These are phyloP conservation scores for Adansonia grandidieri DNA, from an alignment of 441 rosid genomes.

Conservation along the genomic window DNA sequence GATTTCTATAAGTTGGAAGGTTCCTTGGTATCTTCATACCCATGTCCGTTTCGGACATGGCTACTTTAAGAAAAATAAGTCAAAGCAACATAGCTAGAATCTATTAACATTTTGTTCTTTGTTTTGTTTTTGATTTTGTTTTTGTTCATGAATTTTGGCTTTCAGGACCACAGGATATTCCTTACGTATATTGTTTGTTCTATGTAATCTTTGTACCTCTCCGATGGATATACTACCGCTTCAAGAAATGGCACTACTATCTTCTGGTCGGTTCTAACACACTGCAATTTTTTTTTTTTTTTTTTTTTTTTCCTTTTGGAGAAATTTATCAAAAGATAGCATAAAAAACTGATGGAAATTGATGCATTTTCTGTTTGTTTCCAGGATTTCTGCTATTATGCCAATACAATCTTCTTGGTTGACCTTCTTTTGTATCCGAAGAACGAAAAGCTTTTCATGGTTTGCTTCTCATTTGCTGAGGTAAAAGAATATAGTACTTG, in stretches of 20 bases:
- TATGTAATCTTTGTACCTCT: conserved; percentile 86
- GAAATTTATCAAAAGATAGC: background rate
- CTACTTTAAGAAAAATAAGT: too few species aligned
- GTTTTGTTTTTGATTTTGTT: too few species aligned
- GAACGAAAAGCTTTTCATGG: conserved; percentile 91
- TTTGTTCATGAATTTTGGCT: too few species aligned
- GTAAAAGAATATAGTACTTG: conserved; percentile 43
- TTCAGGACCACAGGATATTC: conserved; percentile 88
- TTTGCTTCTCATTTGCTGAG: conserved; percentile 98
- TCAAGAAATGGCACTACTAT: conserved; percentile 96
- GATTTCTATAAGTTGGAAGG: too few species aligned
- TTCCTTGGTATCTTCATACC: too few species aligned
- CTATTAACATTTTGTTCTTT: too few species aligned
- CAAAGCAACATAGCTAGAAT: too few species aligned
- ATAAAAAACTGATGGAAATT: conserved; percentile 10
- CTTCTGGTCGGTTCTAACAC: conserved; percentile 68
- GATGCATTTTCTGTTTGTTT: conserved; percentile 25
- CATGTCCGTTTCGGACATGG: too few species aligned
- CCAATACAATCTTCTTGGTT: conserved; percentile 92
- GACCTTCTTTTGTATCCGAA: conserved; percentile 80
- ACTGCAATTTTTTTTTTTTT: background rate
- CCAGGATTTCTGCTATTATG: conserved; percentile 97
- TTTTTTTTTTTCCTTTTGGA: too few species aligned
- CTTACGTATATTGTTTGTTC: conserved; percentile 81
- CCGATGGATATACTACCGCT: conserved; percentile 93